A percentile compares a stretch with the other conserved stretches of the same genome.
These are phyloP conservation scores for Clausena lansium DNA, from an alignment of 345 rosid species.

Conservation along the genomic window DNA sequence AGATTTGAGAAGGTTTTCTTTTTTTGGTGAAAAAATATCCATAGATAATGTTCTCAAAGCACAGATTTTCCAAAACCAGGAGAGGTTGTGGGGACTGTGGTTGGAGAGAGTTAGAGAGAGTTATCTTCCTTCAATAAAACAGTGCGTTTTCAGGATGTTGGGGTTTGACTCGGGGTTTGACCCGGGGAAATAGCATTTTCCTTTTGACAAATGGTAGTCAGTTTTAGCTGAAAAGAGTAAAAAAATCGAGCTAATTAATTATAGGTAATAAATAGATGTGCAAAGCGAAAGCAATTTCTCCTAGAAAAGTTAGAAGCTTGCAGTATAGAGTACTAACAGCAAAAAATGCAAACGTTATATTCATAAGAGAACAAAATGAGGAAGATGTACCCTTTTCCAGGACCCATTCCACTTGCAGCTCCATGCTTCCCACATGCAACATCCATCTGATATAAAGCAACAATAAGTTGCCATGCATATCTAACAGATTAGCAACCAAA, in stretches of 20 bases:
- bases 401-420: conserved; percentile 64
- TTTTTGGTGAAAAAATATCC: too few relatives aligned
- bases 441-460: conserved; percentile 51
- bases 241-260: too few relatives aligned
- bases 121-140: too few relatives aligned
- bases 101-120: too few relatives aligned
- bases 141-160: too few relatives aligned
- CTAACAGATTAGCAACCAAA: conserved; percentile 16
- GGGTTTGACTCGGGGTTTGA: too few relatives aligned
- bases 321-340: not conserved
- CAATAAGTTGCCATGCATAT: conserved; percentile 16
- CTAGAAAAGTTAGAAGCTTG: not conserved
- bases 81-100: too few relatives aligned
- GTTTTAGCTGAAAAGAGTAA: not conserved
- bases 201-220: not conserved
- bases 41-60: too few relatives aligned
- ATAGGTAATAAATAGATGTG: too few relatives aligned
- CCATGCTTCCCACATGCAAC: conserved; percentile 91
- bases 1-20: too few relatives aligned
- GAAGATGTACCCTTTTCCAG: conserved; percentile 78
- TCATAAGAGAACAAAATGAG: conserved; percentile 8
- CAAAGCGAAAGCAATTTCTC: not conserved
- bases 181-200: too few relatives aligned
- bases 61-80: too few relatives aligned
- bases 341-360: not conserved